Evolutionary conservation across 2,329 filamentous ascomycete species (phyloP).

Genomic region (Penicillium palitans): DNA sequence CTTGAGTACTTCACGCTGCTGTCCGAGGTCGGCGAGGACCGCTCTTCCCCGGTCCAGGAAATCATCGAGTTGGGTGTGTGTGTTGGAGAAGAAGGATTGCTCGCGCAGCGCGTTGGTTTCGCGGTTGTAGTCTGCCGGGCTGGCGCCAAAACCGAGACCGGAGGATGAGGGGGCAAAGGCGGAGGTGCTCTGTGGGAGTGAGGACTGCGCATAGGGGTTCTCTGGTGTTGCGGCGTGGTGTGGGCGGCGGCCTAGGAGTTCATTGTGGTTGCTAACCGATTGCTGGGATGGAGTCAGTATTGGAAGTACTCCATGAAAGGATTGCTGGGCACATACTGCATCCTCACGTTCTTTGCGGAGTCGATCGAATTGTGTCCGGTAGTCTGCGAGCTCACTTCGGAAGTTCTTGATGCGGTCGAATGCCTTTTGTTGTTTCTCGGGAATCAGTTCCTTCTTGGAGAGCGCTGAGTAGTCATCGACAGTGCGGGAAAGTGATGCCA

Average conservation of each 20-base stretch:
- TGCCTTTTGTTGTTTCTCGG: constrained; percentile 89
- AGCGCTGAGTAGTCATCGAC: constrained; percentile 88
- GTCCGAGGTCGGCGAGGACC: constrained; percentile 81
- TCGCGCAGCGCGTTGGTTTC: constrained; percentile 85
- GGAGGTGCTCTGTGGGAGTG: constrained; percentile 42
- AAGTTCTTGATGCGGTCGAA: constrained; percentile 83
- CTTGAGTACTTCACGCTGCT: constrained; percentile 93
- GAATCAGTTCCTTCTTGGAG: constrained; percentile 83
- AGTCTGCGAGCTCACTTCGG: constrained; percentile 76
- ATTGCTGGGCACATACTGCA: constrained; percentile 47
- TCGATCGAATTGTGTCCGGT: constrained; percentile 72
- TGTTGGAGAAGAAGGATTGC: constrained; percentile 80
- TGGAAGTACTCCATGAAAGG: neutral
- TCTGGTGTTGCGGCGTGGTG: constrained; percentile 80
- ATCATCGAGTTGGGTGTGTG: constrained; percentile 84
- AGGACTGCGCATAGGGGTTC: constrained; percentile 79
- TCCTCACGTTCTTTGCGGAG: constrained; percentile 79
- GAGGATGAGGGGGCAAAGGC: constrained; percentile 43
- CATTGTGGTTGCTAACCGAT: constrained; percentile 69
- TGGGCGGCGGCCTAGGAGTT: constrained; percentile 81
- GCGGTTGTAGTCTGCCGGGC: constrained; percentile 60
- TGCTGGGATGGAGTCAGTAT: constrained; percentile 39
- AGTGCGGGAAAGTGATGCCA: constrained; percentile 81
- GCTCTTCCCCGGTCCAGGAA: constrained; percentile 89
- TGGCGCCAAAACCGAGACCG: constrained; percentile 48